These are phyloP conservation scores for Scedosporium dehoogii DNA, from an alignment of 2,329 filamentous ascomycete species.

Conservation along the genomic window DNA sequence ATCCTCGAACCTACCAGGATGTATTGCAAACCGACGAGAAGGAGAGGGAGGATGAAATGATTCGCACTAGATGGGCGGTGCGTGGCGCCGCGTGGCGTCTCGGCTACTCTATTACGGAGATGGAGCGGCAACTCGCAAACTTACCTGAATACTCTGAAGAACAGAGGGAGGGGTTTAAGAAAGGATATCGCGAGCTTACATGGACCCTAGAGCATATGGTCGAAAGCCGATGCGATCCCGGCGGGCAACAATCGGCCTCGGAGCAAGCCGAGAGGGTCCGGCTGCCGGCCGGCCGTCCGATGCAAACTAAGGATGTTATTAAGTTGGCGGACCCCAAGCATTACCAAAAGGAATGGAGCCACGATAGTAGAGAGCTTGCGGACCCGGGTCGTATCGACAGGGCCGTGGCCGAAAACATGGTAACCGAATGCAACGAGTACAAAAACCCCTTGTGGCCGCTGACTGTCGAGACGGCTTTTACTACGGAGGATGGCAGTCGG, in stretches of 20 bases:
- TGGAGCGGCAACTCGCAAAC: slow-evolving; percentile 8
- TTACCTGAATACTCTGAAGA: slow-evolving; percentile 8
- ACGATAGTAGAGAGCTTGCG: background rate
- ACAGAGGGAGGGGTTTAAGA: slow-evolving; percentile 5
- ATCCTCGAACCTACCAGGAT: background rate
- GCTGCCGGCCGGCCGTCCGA: slow-evolving; percentile 9
- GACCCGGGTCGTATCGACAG: slow-evolving; percentile 10
- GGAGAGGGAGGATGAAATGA: background rate
- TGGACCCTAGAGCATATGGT: slow-evolving; percentile 11
- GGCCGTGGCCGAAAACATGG: slow-evolving; percentile 25
- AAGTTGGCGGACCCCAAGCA: slow-evolving; percentile 19
- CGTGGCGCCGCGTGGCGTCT: slow-evolving; percentile 28
- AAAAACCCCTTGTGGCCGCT: slow-evolving; percentile 30
- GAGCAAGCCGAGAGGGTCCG: too few species aligned
- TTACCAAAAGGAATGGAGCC: slow-evolving; percentile 8
- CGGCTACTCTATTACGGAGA: slow-evolving; percentile 20
- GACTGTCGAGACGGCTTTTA: background rate
- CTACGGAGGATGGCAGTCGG: background rate
- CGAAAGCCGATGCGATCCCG: slow-evolving; percentile 11
- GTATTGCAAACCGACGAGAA: background rate
- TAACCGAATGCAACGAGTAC: slow-evolving; percentile 33
- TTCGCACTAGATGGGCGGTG: slow-evolving; percentile 14
- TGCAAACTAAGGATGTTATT: slow-evolving; percentile 20
- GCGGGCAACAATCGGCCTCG: background rate
- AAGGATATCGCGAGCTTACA: background rate